phyloP scores from a whole-genome alignment of 768 basidiomycete genomes.

The Macrolepiota albuminosa region DNA sequence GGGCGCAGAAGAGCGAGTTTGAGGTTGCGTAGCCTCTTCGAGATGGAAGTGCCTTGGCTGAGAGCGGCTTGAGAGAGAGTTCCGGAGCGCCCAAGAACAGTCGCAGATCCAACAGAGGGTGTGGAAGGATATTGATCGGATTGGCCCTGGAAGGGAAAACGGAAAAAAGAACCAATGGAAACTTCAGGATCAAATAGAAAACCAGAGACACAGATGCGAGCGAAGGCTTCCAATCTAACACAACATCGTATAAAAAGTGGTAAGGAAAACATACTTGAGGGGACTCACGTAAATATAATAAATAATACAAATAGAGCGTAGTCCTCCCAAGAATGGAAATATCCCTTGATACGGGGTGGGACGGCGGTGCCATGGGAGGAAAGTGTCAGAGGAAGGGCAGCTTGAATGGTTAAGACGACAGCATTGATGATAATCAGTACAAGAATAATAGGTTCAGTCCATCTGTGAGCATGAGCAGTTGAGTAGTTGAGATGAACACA shows the following conservation, averaged over 20 bases:
- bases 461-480: conserved; percentile 35
- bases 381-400: conserved; percentile 56
- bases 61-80: conserved; percentile 31
- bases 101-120: conserved; percentile 22
- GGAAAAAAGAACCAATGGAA: conserved; percentile 45
- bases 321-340: conserved; percentile 90
- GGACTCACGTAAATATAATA: conserved; percentile 75
- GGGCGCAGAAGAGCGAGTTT: conserved; percentile 48
- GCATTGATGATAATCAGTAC: conserved; percentile 82
- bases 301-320: conserved; percentile 81
- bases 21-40: conserved; percentile 39
- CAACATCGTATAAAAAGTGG: conserved; percentile 6
- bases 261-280: not conserved
- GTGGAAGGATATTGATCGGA: conserved; percentile 25
- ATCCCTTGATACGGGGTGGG: conserved; percentile 50
- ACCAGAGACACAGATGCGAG: conserved; percentile 87
- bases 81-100: conserved; percentile 20
- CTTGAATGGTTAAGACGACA: conserved; percentile 76
- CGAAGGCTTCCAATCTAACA: conserved; percentile 75
- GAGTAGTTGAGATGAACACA: not conserved
- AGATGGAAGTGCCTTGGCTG: conserved; percentile 40
- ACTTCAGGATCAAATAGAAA: conserved; percentile 83
- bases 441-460: conserved; percentile 85
- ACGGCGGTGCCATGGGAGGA: conserved; percentile 35
- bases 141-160: conserved; percentile 28